Evolutionary conservation across 2,329 filamentous ascomycete species (phyloP), one percentile per base, ranked within the genome.

Genomic region (Fusarium longipes): DNA sequence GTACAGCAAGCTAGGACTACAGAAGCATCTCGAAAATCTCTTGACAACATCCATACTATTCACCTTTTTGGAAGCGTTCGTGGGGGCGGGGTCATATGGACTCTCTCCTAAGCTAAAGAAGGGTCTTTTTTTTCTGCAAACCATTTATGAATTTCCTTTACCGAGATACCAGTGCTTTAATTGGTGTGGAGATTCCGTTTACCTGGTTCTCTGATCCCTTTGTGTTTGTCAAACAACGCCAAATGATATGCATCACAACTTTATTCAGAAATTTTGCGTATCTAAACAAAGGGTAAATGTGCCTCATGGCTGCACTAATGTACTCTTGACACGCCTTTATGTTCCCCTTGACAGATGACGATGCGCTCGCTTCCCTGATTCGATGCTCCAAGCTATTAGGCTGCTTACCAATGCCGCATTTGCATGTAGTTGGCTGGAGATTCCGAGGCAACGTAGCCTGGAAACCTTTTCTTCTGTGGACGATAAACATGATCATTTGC

Each of bases 331-430:
- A n/a, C 43, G 27, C 39, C 54, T 27, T 27, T 43, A 17, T 45
- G 29, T 27, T 32, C 14, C 10, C 10, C n/a, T 12, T 25, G 4
- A 38, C 22, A 38, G n/a, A 17, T 20, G 51, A 63, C 45, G 60
- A 63, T 63, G 25, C 27, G 58, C 38, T 67, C 57, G 30, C n/a
- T 49, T 54, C 32, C 42, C 36, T 54, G 47, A 40, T 54, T 64
- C 53, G 17, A 43, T 24, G 33, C 24, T 22, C 25, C 12, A 29
- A 27, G 17, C 17, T 27, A 15, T 43, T 30, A 12, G 43, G 15
- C 24, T 68, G 60, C 51, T 68, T 54, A 68, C 47, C 65, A 66
- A 66, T 51, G 40, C 47, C 52, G 40, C 25, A 44, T 40, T 15
- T 52, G 33, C 45, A 57, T 47, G 27, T 18, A 30, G 42, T 57